Evolutionary conservation across 495 filamentous ascomycete species (phyloP).

Genomic region (Mytilinidion resinicola): DNA sequence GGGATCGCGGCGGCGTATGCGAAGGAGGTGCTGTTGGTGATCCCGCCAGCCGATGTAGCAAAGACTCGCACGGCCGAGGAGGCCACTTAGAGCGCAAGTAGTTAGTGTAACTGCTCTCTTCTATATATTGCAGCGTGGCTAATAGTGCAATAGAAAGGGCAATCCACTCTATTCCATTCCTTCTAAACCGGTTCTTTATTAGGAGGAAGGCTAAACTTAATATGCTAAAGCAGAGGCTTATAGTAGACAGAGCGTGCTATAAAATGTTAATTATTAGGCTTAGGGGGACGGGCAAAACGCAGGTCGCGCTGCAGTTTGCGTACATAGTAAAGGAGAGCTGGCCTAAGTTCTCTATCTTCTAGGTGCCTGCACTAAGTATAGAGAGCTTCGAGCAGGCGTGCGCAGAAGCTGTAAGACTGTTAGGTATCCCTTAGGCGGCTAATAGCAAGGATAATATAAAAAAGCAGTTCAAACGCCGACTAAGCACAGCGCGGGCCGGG

Average conservation of each 20-base stretch:
- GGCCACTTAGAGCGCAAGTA: background rate
- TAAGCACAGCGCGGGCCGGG: slow-evolving; percentile 10
- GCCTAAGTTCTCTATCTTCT: slow-evolving; percentile 25
- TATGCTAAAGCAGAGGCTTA: slow-evolving; percentile 14
- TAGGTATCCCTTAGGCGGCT: slow-evolving; percentile 9
- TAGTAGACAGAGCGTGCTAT: slow-evolving; percentile 12
- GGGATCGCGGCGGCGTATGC: slow-evolving; percentile 18
- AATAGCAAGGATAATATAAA: slow-evolving; percentile 12
- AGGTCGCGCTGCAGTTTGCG: slow-evolving; percentile 25
- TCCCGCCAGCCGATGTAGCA: background rate
- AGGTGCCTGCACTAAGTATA: slow-evolving; percentile 24
- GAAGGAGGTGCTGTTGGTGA: slow-evolving; percentile 11
- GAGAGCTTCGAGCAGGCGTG: slow-evolving; percentile 23
- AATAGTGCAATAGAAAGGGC: background rate
- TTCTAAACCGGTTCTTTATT: slow-evolving; percentile 14
- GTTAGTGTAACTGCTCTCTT: slow-evolving; percentile 1
- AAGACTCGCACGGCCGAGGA: background rate
- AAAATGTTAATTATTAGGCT: slow-evolving; percentile 20
- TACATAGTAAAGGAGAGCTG: slow-evolving; percentile 19
- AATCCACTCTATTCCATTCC: slow-evolving; percentile 16
- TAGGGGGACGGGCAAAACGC: slow-evolving; percentile 24
- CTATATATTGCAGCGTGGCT: background rate
- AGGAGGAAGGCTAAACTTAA: slow-evolving; percentile 11
- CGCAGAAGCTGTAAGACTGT: slow-evolving; percentile 2
- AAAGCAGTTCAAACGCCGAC: slow-evolving; percentile 9